Conservation (phyloP, 306 rosid species). For the Cucumis cinereus region DNA sequence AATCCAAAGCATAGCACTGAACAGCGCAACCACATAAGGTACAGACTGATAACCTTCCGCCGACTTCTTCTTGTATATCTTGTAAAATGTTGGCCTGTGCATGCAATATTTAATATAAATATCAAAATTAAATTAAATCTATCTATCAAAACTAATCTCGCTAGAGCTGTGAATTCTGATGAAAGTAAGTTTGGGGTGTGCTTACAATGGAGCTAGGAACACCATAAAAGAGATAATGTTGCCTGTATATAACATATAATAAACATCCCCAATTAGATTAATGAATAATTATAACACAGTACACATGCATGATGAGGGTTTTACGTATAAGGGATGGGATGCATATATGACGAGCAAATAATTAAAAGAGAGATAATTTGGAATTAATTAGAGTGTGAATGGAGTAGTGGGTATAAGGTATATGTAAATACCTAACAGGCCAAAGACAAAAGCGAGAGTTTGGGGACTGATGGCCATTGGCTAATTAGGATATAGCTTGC, state of each 20-base stretch:
- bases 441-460: conserved; percentile 45
- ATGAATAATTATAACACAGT: too few species aligned
- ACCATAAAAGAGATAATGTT: conserved; percentile 73
- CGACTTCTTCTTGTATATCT: conserved; percentile 62
- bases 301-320: too few species aligned
- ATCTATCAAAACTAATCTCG: too few species aligned
- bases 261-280: neutral
- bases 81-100: conserved; percentile 74
- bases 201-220: conserved; percentile 91
- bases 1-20: conserved; percentile 84
- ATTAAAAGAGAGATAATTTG: too few species aligned
- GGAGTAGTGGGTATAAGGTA: too few species aligned
- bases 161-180: too few species aligned
- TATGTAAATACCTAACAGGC: conserved; percentile 46
- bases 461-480: conserved; percentile 43
- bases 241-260: conserved; percentile 28
- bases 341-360: too few species aligned
- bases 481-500: neutral
- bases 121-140: too few species aligned
- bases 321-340: neutral
- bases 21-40: conserved; percentile 72
- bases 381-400: too few species aligned
- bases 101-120: too few species aligned
- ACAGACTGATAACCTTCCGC: conserved; percentile 70
- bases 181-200: too few species aligned